phyloP scores from a whole-genome alignment of 345 rosid species.

The Melaleuca quinquenervia region DNA sequence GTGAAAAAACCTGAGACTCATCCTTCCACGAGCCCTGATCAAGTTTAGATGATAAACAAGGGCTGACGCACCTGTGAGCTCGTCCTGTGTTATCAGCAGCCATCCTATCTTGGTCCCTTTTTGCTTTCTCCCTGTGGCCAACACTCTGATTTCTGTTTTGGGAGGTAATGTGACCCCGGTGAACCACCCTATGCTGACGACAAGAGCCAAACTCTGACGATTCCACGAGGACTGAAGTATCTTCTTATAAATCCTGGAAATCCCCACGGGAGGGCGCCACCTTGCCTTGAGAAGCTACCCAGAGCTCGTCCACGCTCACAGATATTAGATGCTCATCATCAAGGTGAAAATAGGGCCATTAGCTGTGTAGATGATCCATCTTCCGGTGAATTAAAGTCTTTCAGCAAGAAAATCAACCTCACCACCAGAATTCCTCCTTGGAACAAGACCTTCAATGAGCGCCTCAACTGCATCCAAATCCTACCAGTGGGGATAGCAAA shows the following conservation, averaged over 20 bases:
- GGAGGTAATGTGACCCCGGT: background rate
- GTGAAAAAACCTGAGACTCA: background rate
- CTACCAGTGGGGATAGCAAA: background rate
- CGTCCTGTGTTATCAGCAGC: background rate
- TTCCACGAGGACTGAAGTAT: background rate
- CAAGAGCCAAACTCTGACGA: background rate
- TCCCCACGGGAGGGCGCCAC: background rate
- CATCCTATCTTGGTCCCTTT: background rate
- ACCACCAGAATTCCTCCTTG: background rate
- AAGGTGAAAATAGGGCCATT: background rate
- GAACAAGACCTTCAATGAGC: background rate
- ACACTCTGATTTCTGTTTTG: background rate
- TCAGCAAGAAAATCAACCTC: background rate
- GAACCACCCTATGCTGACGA: background rate
- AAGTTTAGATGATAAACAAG: background rate
- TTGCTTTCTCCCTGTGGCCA: background rate
- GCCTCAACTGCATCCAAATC: background rate
- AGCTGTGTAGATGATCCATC: background rate
- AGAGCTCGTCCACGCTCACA: background rate
- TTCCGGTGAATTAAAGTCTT: background rate
- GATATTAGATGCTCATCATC: background rate
- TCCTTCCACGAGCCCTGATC: background rate
- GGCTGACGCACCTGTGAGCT: background rate
- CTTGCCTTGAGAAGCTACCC: background rate
- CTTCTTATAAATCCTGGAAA: background rate